Base-by-base conservation (phyloP, 225 moss, liverwort and hornwort species). In the Physcomitrellopsis africana region DNA sequence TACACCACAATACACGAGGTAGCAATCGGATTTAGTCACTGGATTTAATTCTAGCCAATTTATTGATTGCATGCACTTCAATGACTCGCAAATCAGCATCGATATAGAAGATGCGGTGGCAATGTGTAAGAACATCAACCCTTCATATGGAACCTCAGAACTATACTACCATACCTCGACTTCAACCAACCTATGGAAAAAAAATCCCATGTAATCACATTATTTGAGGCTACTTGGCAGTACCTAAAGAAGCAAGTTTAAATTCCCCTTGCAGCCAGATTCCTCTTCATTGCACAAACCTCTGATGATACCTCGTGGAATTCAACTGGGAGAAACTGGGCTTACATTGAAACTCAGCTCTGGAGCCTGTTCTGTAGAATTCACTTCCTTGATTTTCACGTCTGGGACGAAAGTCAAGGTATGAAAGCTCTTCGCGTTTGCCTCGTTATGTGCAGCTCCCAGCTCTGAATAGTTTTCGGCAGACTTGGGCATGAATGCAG, bases 381-480 rank as follows among this genome's bases (percentile, higher is more conserved):
- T 44, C 47, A 63, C 67, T 41, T 14, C 26, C 24, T 73, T 43
- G 22, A 2, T 49, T 49, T 11, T 13, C 1, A 49, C 48, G 69
- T 83, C 80, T 48, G 0, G 61, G 29, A 66, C 72, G 54, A 58
- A 52, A 51, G 75, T 77, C 68, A 80, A 72, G 26, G 75, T 72
- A 65, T 65, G 74, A 64, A 83, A 86, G 29, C 49, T 76, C 86
- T 81, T 81, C 43, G 80, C 71, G 42, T 83, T 86, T 14, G 65
- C 80, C 53, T 67, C 75, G 51, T 75, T 75, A 68, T 86, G 86
- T 10, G 66, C 72, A 56, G 49, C 84, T 26, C 77, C 92, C 61
- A 99, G 77, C 37, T 72, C 63, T 5, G 90, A 70, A 77, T 95
- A 99, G 32, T 86, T 86, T n/a, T 84, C 86, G n/a, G 91, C 93